These are phyloP conservation scores for Acanthamoeba sp. DNA, from an alignment of 208 protist species.

Conservation along the genomic window DNA sequence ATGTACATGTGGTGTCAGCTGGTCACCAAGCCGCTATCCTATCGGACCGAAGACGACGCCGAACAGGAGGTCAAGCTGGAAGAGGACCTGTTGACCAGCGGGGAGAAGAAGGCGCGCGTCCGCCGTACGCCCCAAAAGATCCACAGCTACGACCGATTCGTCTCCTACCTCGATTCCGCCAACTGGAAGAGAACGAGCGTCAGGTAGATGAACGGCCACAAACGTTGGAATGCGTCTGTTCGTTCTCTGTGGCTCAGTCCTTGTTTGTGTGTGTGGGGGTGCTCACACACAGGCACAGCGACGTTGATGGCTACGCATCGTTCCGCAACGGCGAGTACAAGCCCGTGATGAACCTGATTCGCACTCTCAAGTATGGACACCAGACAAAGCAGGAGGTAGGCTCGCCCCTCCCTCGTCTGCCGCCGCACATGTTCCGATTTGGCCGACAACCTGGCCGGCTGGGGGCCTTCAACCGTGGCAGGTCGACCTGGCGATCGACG, in stretches of 20 bases:
- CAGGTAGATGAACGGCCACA: background rate
- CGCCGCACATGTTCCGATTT: too few relatives aligned
- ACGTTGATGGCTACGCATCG: background rate
- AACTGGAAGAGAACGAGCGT: background rate
- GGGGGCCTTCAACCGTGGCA: too few relatives aligned
- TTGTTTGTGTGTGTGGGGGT: background rate
- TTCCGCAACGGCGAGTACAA: conserved; percentile 39
- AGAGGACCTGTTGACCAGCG: background rate
- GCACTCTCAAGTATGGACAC: conserved; percentile 15
- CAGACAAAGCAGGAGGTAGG: conserved; percentile 40
- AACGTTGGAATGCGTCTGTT: too few relatives aligned
- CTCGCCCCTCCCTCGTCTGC: too few relatives aligned
- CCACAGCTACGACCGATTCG: conserved; percentile 42
- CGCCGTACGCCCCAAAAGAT: background rate
- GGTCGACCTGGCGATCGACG: conserved; percentile 62
- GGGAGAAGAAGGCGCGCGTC: background rate
- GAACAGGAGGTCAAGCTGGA: background rate
- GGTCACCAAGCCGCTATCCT: background rate
- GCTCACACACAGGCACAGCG: background rate
- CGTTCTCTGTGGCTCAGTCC: background rate
- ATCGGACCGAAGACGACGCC: background rate
- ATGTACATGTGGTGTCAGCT: conserved; percentile 63
- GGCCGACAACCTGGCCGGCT: too few relatives aligned
- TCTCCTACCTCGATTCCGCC: background rate
- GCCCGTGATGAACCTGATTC: conserved; percentile 55